Conservation (phyloP, 768 basidiomycete genomes). For the Xerocomellus intermedius region DNA sequence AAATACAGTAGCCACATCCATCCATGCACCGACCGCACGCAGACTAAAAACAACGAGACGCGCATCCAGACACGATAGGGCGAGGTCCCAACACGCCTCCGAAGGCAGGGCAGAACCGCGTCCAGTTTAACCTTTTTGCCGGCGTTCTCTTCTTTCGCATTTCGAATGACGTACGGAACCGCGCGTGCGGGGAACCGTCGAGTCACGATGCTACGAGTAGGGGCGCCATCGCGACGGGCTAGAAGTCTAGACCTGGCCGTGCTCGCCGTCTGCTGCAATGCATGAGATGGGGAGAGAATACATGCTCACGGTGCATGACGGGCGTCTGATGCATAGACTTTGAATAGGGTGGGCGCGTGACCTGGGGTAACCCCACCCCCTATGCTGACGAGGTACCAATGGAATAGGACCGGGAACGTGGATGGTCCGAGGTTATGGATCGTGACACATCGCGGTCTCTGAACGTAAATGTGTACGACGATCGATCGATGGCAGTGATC, state of each 20-base stretch:
- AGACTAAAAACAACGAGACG: not conserved
- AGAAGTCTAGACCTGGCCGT: not conserved
- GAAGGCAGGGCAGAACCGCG: not conserved
- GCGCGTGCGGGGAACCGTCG: not conserved
- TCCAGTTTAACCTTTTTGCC: slow-evolving; percentile 9
- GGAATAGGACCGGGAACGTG: not conserved
- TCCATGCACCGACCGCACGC: not conserved
- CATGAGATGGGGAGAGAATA: not conserved
- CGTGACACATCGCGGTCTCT: too few relatives aligned
- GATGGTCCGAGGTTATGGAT: not conserved
- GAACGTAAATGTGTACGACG: not conserved
- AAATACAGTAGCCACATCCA: not conserved
- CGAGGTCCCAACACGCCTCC: too few relatives aligned
- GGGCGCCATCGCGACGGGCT: not conserved
- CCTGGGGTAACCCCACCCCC: not conserved
- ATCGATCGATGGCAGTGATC: not conserved
- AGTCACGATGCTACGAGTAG: too few relatives aligned
- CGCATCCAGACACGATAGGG: not conserved
- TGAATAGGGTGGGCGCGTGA: not conserved
- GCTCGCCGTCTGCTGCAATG: not conserved
- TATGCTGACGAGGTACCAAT: not conserved
- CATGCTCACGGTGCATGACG: not conserved
- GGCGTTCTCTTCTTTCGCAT: not conserved
- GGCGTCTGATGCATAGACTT: not conserved
- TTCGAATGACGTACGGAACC: slow-evolving; percentile 3